A percentile compares a stretch with the other conserved stretches of the same genome.
phyloP scores from a whole-genome alignment of 2,329 filamentous ascomycete genomes.

The Pleomassaria siparia region DNA sequence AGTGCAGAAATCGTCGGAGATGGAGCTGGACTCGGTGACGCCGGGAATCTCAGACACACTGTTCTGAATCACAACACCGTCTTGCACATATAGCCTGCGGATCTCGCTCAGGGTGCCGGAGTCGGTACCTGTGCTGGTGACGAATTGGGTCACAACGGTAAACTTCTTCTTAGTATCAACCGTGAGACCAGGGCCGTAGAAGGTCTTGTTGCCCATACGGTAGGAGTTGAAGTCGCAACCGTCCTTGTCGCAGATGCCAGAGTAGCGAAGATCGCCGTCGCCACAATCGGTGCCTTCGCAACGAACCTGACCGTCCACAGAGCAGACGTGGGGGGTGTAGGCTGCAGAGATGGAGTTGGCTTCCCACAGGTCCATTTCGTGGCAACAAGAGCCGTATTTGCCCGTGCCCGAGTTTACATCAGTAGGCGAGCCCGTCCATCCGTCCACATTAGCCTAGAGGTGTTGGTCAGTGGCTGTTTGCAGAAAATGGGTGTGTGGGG shows the following conservation, averaged over 20 bases:
- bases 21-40: conserved; percentile 48
- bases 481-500: not conserved
- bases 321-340: conserved; percentile 64
- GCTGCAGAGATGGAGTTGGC: conserved; percentile 64
- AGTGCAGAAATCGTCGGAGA: conserved; percentile 58
- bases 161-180: conserved; percentile 39
- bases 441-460: conserved; percentile 53
- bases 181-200: conserved; percentile 50
- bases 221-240: conserved; percentile 70
- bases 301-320: conserved; percentile 47
- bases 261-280: conserved; percentile 56
- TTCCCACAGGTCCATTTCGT: conserved; percentile 66
- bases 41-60: conserved; percentile 43
- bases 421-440: conserved; percentile 51
- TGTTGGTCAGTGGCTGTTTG: not conserved
- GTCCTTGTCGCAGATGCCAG: conserved; percentile 63
- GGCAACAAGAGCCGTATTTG: conserved; percentile 60
- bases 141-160: conserved; percentile 52
- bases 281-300: conserved; percentile 50
- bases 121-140: conserved; percentile 30
- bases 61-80: conserved; percentile 48
- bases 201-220: conserved; percentile 57
- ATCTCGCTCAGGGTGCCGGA: conserved; percentile 45
- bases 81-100: conserved; percentile 47
- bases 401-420: conserved; percentile 56